Evolutionary conservation across 2,329 filamentous ascomycete genomes (phyloP).

Genomic region (Westerdykella sp.): DNA sequence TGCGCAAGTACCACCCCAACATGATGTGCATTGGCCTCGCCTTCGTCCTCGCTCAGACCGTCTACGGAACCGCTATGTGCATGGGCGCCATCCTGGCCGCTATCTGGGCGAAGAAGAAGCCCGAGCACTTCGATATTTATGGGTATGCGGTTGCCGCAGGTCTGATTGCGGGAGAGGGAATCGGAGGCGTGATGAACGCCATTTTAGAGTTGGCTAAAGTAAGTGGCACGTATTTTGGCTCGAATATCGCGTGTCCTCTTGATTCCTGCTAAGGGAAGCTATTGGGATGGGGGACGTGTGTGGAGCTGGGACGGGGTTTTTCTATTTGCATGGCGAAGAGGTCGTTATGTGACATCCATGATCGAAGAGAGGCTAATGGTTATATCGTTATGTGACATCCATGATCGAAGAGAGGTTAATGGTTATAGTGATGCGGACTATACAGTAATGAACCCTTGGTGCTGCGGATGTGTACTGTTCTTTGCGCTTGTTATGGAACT

Average conservation of each 20-base stretch:
- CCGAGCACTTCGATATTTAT: constrained; percentile 51
- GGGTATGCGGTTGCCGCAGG: constrained; percentile 56
- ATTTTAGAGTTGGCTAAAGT: constrained; percentile 44
- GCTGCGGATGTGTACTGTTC: no score
- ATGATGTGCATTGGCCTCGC: constrained; percentile 56
- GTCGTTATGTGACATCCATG: no score
- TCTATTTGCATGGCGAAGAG: no score
- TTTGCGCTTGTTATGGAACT: no score
- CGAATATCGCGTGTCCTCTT: constrained; percentile 38
- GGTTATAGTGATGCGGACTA: no score
- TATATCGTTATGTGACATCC: no score
- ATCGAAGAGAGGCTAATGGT: no score
- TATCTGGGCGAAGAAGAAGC: constrained; percentile 51
- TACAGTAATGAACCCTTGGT: no score
- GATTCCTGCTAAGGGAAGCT: no score
- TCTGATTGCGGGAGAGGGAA: constrained; percentile 58
- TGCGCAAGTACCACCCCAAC: constrained; percentile 53
- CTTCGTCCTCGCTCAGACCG: constrained; percentile 52
- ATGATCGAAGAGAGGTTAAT: no score
- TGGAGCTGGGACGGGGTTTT: no score
- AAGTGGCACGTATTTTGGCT: constrained; percentile 38
- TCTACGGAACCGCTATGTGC: constrained; percentile 54
- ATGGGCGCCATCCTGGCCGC: constrained; percentile 50
- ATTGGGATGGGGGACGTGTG: no score
- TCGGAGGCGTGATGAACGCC: constrained; percentile 58